These are phyloP conservation scores for Suillus occidentalis DNA, from an alignment of 768 basidiomycete genomes.

Conservation along the genomic window DNA sequence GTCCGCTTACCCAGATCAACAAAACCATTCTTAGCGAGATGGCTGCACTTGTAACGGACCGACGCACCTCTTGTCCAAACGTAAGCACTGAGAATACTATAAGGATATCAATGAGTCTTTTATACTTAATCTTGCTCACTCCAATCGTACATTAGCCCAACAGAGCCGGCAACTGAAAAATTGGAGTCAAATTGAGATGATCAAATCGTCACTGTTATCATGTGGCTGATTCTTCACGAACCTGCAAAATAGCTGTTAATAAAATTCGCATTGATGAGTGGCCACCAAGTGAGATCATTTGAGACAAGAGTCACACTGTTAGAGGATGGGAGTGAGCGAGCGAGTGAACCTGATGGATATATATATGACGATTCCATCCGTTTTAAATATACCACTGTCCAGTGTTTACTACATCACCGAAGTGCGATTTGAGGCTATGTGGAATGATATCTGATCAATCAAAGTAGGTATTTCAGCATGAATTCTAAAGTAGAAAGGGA, in stretches of 20 bases:
- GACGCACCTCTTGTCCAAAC: not conserved
- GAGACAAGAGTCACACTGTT: not conserved
- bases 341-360: not conserved
- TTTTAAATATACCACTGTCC: too few species aligned
- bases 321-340: not conserved
- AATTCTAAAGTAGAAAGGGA: not conserved
- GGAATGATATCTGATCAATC: not conserved
- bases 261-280: not conserved
- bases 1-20: not conserved
- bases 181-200: not conserved
- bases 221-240: not conserved
- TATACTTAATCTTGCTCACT: not conserved
- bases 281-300: not conserved
- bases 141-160: not conserved
- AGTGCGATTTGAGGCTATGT: too few species aligned
- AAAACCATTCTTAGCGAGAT: not conserved
- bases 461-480: not conserved
- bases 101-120: not conserved
- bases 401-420: too few species aligned
- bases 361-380: too few species aligned
- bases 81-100: not conserved
- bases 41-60: not conserved
- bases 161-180: not conserved
- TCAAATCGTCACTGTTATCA: not conserved
- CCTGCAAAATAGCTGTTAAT: not conserved